Percentiles rank a stretch among this genome's conserved stretches.
phyloP scores from a whole-genome alignment of 2,329 filamentous ascomycete genomes.

The Pseudogymnoascus sp. region DNA sequence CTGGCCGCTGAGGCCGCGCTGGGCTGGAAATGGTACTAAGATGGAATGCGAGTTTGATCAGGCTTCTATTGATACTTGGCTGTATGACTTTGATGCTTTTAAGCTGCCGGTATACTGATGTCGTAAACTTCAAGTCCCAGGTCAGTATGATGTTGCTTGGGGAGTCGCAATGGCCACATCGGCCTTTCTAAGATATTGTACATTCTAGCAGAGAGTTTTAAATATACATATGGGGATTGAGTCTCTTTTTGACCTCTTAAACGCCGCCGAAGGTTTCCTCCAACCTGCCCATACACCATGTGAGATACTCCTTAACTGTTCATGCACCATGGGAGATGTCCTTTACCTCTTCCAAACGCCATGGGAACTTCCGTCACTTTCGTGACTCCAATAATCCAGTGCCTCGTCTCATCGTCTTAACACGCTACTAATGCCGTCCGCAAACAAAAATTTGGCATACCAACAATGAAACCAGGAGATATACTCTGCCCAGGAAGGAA shows the following conservation, averaged over 20 bases:
- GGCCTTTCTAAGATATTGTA: background rate
- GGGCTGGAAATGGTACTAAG: conserved; percentile 27
- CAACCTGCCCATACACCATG: background rate
- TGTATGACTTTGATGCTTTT: conserved; percentile 32
- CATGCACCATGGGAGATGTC: background rate
- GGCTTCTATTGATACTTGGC: conserved; percentile 33
- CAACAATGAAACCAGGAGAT: background rate
- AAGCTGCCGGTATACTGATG: conserved; percentile 32
- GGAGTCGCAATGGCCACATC: background rate
- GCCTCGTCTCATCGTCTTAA: background rate
- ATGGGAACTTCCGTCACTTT: background rate
- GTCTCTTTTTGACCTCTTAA: background rate
- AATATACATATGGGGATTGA: background rate
- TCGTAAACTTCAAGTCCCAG: background rate
- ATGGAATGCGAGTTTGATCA: conserved; percentile 33
- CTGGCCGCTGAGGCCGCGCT: conserved; percentile 36
- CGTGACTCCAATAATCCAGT: background rate
- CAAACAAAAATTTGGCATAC: conserved; percentile 2
- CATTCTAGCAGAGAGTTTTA: conserved; percentile 1
- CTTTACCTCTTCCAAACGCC: background rate
- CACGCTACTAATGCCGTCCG: background rate
- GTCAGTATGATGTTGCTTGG: background rate
- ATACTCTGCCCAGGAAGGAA: background rate
- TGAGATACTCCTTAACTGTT: background rate
- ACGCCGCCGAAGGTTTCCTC: background rate